Conservation (phyloP, 495 filamentous ascomycete genomes). For the Tuber microsphaerosporum region DNA sequence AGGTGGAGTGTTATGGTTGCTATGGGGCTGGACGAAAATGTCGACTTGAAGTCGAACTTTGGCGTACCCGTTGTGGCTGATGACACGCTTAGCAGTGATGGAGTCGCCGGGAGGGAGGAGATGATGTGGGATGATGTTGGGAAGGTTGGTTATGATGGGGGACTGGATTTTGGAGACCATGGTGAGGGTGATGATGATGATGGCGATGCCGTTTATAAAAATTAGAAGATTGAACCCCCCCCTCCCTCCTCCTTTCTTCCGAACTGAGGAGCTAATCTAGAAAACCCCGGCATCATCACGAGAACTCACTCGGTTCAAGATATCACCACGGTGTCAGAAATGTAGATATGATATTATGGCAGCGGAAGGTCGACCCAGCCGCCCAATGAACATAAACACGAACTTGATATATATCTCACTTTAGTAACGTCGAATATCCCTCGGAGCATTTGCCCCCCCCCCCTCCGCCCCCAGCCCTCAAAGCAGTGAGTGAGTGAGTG, state of each 20-base stretch:
- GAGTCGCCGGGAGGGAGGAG: not conserved
- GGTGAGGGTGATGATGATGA: not conserved
- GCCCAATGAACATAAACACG: too few relatives aligned
- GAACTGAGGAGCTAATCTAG: not conserved
- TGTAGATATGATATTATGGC: too few relatives aligned
- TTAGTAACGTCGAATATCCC: too few relatives aligned
- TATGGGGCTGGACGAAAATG: slow-evolving; percentile 26
- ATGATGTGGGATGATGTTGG: not conserved
- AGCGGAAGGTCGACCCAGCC: not conserved
- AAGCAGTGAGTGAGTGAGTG: too few relatives aligned
- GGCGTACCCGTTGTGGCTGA: not conserved
- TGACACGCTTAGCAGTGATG: too few relatives aligned
- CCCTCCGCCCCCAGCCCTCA: too few relatives aligned
- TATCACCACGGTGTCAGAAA: not conserved
- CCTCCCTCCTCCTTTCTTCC: not conserved
- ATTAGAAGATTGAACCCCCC: not conserved
- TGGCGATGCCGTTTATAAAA: not conserved
- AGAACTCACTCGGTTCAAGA: not conserved
- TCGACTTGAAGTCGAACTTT: not conserved
- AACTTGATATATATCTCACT: too few relatives aligned
- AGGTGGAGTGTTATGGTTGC: slow-evolving; percentile 39
- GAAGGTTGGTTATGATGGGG: not conserved
- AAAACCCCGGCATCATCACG: not conserved
- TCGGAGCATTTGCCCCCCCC: too few relatives aligned
- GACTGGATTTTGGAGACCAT: not conserved